Base-by-base conservation (phyloP, 768 basidiomycete genomes). In the Daedaleopsis nitida region DNA sequence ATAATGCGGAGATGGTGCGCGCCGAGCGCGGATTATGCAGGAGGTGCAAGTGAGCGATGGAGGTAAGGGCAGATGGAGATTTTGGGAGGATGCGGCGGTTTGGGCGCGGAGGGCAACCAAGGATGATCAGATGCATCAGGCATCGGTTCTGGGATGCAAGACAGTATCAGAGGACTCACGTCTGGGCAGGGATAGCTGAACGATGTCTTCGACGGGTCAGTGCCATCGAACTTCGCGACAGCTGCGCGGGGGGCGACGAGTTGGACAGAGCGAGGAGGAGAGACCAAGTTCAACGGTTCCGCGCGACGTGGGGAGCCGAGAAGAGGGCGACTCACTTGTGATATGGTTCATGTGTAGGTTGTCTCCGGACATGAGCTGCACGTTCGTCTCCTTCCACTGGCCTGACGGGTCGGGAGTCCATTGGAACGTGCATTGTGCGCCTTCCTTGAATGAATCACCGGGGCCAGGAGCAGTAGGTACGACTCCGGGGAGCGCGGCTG, bases 361-460 rank as follows among this genome's bases (percentile, higher is more conserved):
- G 69, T 80, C 70, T 2, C 92, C 92, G 1, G 88, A 87, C 91
- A 91, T 93, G 72, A 94, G 82, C 71, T 91, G 77, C 60, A 94
- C 89, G 63, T 79, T 74, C 83, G 88, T 91, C 59, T 77, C 72
- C 70, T 82, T 86, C 92, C 92, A 94, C 17, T 62, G 64, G 24
- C 85, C 85, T 9, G 81, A 80, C 4, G 73, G 59, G 68, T 92
- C 91, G 4, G 77, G 80, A 0, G 68, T 69, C 92, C 92, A 94
- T 9, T 71, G 68, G 47, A 88, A 77, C 24, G 70, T 65, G 68
- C 91, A 94, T 1, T 74, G 68, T 7, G 70, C 50, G 21, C 90
- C 91, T 55, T 81, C 76, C 38, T 83, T 82, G 77, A 81, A 89
- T 19, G 80, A 67, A 43, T 80, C 75, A 44, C 82, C 82, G 9